These are phyloP conservation scores for Phytophthora tentaculata DNA, from an alignment of 352 stramenopile species.

Conservation along the genomic window DNA sequence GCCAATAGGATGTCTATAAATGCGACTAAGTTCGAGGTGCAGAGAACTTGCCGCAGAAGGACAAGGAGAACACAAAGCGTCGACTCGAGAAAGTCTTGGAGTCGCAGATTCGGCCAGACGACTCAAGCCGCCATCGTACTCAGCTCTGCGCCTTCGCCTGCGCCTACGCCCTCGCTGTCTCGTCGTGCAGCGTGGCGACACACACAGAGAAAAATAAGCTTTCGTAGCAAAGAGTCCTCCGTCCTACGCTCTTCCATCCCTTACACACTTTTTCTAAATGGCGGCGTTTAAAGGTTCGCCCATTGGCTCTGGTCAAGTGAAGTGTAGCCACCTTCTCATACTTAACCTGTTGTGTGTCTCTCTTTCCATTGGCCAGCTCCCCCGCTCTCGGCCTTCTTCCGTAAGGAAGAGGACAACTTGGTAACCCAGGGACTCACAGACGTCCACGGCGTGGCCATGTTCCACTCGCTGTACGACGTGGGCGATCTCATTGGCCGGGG, in stretches of 20 bases:
- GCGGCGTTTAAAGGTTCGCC: constrained; percentile 78
- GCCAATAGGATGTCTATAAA: constrained; percentile 19
- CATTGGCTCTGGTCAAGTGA: neutral
- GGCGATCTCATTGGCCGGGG: constrained; percentile 84
- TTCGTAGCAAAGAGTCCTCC: constrained; percentile 9
- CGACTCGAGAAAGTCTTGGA: constrained; percentile 21
- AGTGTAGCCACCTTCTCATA: constrained; percentile 11
- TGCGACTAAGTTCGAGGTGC: constrained; percentile 22
- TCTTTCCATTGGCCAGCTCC: constrained; percentile 47
- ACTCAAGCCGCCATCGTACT: constrained; percentile 22
- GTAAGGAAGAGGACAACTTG: constrained; percentile 83
- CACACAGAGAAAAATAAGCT: constrained; percentile 22
- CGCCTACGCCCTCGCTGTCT: constrained; percentile 22
- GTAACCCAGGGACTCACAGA: constrained; percentile 87
- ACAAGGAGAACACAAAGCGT: constrained; percentile 14
- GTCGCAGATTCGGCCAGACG: constrained; percentile 20
- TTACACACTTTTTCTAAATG: constrained; percentile 34
- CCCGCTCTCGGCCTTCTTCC: constrained; percentile 88
- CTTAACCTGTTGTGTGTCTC: constrained; percentile 5
- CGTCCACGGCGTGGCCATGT: constrained; percentile 84
- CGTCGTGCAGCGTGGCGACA: constrained; percentile 17
- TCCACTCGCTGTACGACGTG: constrained; percentile 90
- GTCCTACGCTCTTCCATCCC: neutral
- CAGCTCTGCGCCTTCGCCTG: constrained; percentile 13
- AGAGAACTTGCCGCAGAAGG: constrained; percentile 16